Evolutionary conservation across 2,329 filamentous ascomycete genomes (phyloP).

Genomic region (Colletotrichum camelliae): DNA sequence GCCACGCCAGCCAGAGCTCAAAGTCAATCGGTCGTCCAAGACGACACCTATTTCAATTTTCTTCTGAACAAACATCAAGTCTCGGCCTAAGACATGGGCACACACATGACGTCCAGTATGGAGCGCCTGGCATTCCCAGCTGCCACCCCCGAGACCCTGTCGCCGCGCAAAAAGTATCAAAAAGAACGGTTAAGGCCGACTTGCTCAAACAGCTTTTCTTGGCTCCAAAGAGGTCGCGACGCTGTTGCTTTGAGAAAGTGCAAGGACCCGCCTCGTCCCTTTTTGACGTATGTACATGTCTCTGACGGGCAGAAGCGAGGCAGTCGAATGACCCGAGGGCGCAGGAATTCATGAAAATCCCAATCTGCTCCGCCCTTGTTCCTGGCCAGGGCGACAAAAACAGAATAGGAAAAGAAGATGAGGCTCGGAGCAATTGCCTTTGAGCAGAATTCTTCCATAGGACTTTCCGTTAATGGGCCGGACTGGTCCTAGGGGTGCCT

Average conservation of each 20-base stretch:
- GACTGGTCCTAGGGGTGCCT: neutral
- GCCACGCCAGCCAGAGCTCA: neutral
- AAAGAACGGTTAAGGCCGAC: neutral
- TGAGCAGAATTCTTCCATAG: neutral
- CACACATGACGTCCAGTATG: slow-evolving; percentile 1
- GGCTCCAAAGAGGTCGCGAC: neutral
- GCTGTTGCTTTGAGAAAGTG: neutral
- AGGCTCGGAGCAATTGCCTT: neutral
- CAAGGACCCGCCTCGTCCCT: neutral
- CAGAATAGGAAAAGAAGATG: neutral
- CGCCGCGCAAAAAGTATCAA: neutral
- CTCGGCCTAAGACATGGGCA: slow-evolving; percentile 10
- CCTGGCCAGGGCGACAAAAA: neutral
- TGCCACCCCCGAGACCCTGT: neutral
- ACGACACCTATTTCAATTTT: neutral
- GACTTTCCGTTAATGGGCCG: neutral
- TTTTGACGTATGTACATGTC: neutral
- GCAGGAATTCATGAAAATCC: slow-evolving; percentile 6
- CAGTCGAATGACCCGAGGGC: neutral
- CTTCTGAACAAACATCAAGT: slow-evolving; percentile 9
- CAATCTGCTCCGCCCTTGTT: slow-evolving; percentile 1
- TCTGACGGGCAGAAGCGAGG: neutral
- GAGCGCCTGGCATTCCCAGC: neutral
- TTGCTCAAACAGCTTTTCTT: neutral
- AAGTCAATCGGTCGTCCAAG: neutral